A percentile compares a stretch with the other conserved stretches of the same genome.
phyloP scores from a whole-genome alignment of 2,329 filamentous ascomycete species.

The Fusarium kyushuense region DNA sequence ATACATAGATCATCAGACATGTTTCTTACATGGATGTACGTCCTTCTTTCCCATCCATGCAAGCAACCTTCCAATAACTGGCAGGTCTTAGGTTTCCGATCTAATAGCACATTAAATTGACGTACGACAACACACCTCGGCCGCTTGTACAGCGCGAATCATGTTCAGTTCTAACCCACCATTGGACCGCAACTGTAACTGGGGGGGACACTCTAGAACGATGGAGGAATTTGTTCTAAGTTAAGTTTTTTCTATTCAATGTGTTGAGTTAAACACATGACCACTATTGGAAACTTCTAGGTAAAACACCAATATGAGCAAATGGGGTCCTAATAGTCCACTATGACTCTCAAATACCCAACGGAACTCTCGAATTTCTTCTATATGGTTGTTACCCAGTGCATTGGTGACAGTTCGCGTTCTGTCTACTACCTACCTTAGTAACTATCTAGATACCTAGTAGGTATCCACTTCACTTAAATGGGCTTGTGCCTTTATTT shows the following conservation, averaged over 20 bases:
- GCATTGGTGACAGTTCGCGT: no score
- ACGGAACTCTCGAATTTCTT: not conserved
- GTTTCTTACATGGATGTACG: not conserved
- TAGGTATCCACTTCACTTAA: not conserved
- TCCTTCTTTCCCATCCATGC: not conserved
- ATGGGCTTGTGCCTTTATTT: not conserved
- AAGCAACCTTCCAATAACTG: not conserved
- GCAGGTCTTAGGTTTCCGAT: not conserved
- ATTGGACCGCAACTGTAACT: no score
- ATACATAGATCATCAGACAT: slow-evolving; percentile 1
- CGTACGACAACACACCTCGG: not conserved
- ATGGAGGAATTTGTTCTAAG: not conserved
- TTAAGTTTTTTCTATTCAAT: not conserved
- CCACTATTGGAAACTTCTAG: not conserved
- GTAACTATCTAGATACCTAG: no score
- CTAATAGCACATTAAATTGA: not conserved
- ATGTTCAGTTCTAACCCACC: not conserved
- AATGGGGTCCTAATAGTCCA: not conserved
- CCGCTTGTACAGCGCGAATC: not conserved
- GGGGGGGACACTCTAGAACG: not conserved
- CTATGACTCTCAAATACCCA: not conserved
- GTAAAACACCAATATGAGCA: not conserved
- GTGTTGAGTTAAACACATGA: not conserved
- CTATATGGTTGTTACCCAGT: not conserved
- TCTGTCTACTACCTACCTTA: not conserved